Conservation (phyloP, 2,329 filamentous ascomycete genomes). For the Phoma herbarum region DNA sequence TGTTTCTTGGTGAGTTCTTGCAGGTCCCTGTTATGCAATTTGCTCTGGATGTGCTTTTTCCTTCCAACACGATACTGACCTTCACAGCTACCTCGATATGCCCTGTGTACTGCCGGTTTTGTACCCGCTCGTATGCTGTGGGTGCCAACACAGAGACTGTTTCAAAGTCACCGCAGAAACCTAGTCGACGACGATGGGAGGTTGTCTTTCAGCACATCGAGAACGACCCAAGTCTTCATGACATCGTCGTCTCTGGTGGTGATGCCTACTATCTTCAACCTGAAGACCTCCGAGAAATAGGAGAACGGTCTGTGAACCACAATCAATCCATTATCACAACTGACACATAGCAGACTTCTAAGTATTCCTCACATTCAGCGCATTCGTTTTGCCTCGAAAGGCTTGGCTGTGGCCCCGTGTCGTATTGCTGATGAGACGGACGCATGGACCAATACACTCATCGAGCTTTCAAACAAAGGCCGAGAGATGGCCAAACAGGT, state of each 20-base stretch:
- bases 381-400: conserved; percentile 70
- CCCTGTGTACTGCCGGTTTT: conserved; percentile 70
- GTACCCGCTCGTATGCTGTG: conserved; percentile 68
- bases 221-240: conserved; percentile 58
- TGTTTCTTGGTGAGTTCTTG: conserved; percentile 64
- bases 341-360: conserved; percentile 55
- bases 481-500: conserved; percentile 65
- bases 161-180: conserved; percentile 48
- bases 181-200: conserved; percentile 63
- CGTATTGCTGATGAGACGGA: conserved; percentile 64
- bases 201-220: conserved; percentile 66
- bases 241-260: conserved; percentile 70
- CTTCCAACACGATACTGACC: background rate
- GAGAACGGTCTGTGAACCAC: conserved; percentile 48
- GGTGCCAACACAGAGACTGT: conserved; percentile 64
- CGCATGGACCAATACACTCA: conserved; percentile 62
- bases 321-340: background rate
- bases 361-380: conserved; percentile 66
- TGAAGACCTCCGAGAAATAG: conserved; percentile 63
- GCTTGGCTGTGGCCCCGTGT: conserved; percentile 66
- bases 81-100: conserved; percentile 63
- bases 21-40: background rate
- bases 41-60: background rate
- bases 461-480: conserved; percentile 61
- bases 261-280: conserved; percentile 67